These are phyloP conservation scores for Pseudomicrostroma phylloplanum DNA, from an alignment of 1,284 basidiomycete species.

Conservation along the genomic window DNA sequence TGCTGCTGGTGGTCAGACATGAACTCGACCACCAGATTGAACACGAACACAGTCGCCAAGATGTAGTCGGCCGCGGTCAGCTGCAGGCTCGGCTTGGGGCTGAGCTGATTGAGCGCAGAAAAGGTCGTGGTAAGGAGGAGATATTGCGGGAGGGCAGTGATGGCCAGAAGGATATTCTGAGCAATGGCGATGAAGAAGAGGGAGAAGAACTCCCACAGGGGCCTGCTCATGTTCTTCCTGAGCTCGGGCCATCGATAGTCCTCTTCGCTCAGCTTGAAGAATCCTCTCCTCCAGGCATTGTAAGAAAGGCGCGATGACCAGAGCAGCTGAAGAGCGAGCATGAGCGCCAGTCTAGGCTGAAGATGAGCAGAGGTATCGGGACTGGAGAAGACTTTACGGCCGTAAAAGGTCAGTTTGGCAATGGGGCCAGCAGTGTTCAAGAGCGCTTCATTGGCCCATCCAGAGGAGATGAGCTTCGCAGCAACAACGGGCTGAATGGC, in stretches of 20 bases:
- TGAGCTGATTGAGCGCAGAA: slow-evolving; percentile 19
- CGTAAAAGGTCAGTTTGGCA: slow-evolving; percentile 21
- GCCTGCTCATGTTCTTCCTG: slow-evolving; percentile 62
- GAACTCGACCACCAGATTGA: slow-evolving; percentile 66
- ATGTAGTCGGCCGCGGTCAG: slow-evolving; percentile 63
- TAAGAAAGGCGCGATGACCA: slow-evolving; percentile 63
- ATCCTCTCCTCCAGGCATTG: slow-evolving; percentile 75
- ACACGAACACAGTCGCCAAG: slow-evolving; percentile 61
- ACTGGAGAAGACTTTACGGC: slow-evolving; percentile 12
- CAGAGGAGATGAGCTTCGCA: slow-evolving; percentile 21
- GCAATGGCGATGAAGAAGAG: slow-evolving; percentile 70
- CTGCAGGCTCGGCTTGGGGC: slow-evolving; percentile 47
- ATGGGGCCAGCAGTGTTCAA: background rate
- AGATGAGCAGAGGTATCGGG: slow-evolving; percentile 25
- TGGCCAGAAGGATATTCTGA: slow-evolving; percentile 74
- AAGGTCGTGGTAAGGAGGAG: slow-evolving; percentile 49
- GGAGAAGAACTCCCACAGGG: slow-evolving; percentile 73
- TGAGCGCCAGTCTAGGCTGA: slow-evolving; percentile 49
- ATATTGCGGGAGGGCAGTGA: slow-evolving; percentile 58
- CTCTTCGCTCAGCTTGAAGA: slow-evolving; percentile 69
- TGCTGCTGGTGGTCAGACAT: slow-evolving; percentile 85
- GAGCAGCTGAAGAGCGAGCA: slow-evolving; percentile 46
- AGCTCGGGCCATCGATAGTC: slow-evolving; percentile 87
- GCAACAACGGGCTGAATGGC: slow-evolving; percentile 22
- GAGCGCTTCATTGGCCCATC: background rate